Evolutionary conservation across 2,329 filamentous ascomycete genomes (phyloP), one percentile per base, ranked within the genome.

Genomic region (Penicillium sp.): DNA sequence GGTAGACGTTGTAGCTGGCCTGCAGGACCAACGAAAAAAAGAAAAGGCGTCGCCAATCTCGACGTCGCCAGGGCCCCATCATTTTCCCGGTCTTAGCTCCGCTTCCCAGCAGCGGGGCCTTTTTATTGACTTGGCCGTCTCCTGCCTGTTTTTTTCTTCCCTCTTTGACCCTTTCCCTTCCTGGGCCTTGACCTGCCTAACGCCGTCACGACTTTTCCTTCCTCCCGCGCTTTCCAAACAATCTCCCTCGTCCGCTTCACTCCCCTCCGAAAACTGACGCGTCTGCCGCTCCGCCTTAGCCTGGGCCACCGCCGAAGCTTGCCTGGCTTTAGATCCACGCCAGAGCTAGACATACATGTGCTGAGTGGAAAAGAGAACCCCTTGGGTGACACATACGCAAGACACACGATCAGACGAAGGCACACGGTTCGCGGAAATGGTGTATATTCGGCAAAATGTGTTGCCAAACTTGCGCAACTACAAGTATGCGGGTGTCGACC

Each of bases 401-500:
- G 37, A 48, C 37, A 33, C 45, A 22, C n/a, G n/a, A 22, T 6
- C 11, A 19, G 37, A 52, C 22, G 22, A 22, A 19, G 37, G 30
- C 13, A 22, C 33, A 40, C 33, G 55, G 6, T 33, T 45, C 19
- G 30, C 68, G 83, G 38, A 71, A 58, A 97, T 97, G 93, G 93
- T 95, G 64, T 98, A 98, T 84, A 93, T 99, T 63, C 92, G 95
- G 68, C 91, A 97, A 79, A 88, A 93, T 73, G 89, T 92, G 80
- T 89, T 99, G 65, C 88, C 90, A 42, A 92, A 91, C 76, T 87
- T 99, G 71, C 91, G 91, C 78, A 86, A 93, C 79, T 99, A 99
- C 87, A 95, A 96, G 80, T 99, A 99, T 84, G 92, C 90, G 43
- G 87, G 87, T 59, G 91, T 98, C 71, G 95, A 99, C 79, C 91